Percentiles rank a stretch among this genome's conserved stretches.
phyloP scores from a whole-genome alignment of 106 monocot species.

The Platanthera guangdongensis region DNA sequence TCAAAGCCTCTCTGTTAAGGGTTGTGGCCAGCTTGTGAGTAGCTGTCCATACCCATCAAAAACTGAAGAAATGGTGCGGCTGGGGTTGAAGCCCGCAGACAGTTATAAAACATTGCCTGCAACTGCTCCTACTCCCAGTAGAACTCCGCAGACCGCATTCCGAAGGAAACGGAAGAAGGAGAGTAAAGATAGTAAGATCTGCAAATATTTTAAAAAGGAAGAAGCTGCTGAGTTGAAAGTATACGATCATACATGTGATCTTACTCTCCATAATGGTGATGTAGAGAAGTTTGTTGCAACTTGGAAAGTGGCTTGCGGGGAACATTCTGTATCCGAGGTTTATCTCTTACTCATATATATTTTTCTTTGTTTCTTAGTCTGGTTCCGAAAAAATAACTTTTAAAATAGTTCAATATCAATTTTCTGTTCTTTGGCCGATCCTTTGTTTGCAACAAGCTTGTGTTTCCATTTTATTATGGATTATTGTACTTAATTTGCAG shows the following conservation, averaged over 20 bases:
- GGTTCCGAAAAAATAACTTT: background rate
- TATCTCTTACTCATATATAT: background rate
- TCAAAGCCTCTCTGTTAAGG: slow-evolving; percentile 21
- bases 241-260: slow-evolving; percentile 2
- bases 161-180: slow-evolving; percentile 47
- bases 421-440: background rate
- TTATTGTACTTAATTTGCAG: slow-evolving; percentile 23
- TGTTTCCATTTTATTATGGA: background rate
- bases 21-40: slow-evolving; percentile 30
- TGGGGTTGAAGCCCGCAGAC: slow-evolving; percentile 45
- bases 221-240: slow-evolving; percentile 1
- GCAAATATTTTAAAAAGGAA: slow-evolving; percentile 26
- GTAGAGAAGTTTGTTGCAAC: slow-evolving; percentile 48
- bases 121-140: slow-evolving; percentile 6
- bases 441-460: background rate
- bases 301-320: slow-evolving; percentile 71
- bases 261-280: slow-evolving; percentile 14
- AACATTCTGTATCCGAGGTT: slow-evolving; percentile 59
- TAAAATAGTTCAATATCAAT: background rate
- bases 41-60: slow-evolving; percentile 96
- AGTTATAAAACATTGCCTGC: slow-evolving; percentile 6
- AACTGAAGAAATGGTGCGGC: slow-evolving; percentile 74
- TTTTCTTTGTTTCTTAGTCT: slow-evolving; percentile 1
- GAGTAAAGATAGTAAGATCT: slow-evolving; percentile 6
- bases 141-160: slow-evolving; percentile 10